Conservation (phyloP, 2,329 filamentous ascomycete species). For the Hortaea sp. region DNA sequence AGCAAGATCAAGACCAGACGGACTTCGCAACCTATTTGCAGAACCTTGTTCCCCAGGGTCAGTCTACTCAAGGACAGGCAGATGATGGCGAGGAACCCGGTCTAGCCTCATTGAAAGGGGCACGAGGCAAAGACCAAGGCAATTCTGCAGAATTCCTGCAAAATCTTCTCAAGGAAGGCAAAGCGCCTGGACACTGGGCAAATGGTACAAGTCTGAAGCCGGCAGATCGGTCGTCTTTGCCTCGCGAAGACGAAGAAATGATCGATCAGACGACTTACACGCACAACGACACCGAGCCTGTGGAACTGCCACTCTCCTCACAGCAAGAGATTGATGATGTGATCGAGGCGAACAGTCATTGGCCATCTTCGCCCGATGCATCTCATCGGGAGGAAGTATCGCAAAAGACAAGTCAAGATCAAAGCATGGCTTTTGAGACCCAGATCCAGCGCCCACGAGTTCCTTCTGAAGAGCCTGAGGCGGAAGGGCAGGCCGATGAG, state of each 20-base stretch:
- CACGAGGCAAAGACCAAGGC: too few species aligned
- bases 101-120: too few species aligned
- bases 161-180: too few species aligned
- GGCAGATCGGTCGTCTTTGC: too few species aligned
- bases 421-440: constrained; percentile 3
- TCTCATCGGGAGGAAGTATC: neutral
- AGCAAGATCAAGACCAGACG: constrained; percentile 19
- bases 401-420: neutral
- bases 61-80: neutral
- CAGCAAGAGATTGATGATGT: constrained; percentile 7
- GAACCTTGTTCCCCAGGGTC: neutral
- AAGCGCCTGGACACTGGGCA: too few species aligned
- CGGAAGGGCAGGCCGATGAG: neutral
- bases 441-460: neutral
- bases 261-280: neutral
- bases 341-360: constrained; percentile 3
- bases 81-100: neutral
- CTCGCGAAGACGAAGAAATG: constrained; percentile 1
- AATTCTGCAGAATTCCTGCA: too few species aligned
- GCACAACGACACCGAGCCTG: neutral
- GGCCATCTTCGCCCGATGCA: constrained; percentile 7
- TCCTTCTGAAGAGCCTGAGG: neutral
- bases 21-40: constrained; percentile 18
- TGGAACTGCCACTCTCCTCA: constrained; percentile 1
- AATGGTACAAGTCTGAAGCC: too few species aligned